Evolutionary conservation across 768 basidiomycete genomes (phyloP), one percentile per base, ranked within the genome.

Genomic region (Kwoniella europaea): DNA sequence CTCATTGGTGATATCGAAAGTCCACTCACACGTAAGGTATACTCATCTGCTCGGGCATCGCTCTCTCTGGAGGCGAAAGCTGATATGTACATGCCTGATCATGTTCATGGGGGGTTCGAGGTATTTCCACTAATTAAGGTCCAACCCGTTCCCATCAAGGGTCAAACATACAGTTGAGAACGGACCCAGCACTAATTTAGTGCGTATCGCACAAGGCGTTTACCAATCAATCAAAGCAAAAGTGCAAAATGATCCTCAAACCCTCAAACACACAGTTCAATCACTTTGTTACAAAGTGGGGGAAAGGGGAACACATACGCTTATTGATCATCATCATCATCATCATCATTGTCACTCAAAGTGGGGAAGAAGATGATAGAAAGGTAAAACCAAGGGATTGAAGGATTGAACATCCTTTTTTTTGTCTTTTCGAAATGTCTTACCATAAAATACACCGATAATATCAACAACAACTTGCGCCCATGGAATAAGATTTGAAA

Each of bases 121-220:
- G 29, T 35, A 24, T 58, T 7, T 58, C 1, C 10, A n/a, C 29
- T 58, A 58, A 58, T 58, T 58, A 58, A 58, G 57, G 57, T 58
- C 57, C 57, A 27, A 16, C 7, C 35, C 35, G 20, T 55, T 22
- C 10, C 22, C 22, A 24, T 24, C 46, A 16, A 50, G 18, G 18
- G 46, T 13, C 4, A 50, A 15, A 4, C 18, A 50, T 50, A 15
- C 18, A 50, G 46, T 50, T 50, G 46, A 13, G 46, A 50, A 50
- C 46, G 46, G 46, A 50, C 35, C 35, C 35, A 1, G 5, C 46
- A 50, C 46, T 50, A 16, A 50, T 13, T 18, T 50, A 50, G 46
- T 50, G n/a, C n/a, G 9, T 15, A 50, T 13, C 46, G 46, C 46
- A 50, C 46, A 50, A 50, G 46, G 46, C 13, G 46, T 50, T 16